Evolutionary conservation across 179 eudicot species (phyloP).

Genomic region (Silene noctiflora): DNA sequence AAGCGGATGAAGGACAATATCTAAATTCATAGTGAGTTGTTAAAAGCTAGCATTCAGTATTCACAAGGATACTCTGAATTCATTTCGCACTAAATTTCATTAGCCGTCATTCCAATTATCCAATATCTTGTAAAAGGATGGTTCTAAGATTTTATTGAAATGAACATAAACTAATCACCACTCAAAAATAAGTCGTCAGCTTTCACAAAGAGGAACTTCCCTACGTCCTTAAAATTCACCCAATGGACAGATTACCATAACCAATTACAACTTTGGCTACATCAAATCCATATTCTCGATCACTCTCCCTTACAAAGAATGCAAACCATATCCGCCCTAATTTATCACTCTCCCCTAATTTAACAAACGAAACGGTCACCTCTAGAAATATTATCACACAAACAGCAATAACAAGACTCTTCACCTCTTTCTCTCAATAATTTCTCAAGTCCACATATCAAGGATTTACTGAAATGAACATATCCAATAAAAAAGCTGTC

Average conservation of each 20-base stretch:
- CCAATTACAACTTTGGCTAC: too few species aligned
- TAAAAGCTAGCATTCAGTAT: neutral
- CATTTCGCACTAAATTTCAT: neutral
- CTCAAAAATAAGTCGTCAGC: neutral
- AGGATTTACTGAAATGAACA: neutral
- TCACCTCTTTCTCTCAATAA: neutral
- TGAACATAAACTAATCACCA: neutral
- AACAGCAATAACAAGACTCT: neutral
- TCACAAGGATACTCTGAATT: neutral
- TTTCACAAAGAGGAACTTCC: too few species aligned
- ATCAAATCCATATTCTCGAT: neutral
- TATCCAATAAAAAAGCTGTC: neutral
- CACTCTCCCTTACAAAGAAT: too few species aligned
- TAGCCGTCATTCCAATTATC: neutral
- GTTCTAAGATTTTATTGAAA: neutral
- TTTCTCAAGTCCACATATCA: neutral
- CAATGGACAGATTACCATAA: neutral
- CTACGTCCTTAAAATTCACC: too few species aligned
- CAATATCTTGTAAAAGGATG: neutral
- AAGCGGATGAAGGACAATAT: too few species aligned
- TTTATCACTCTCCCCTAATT: too few species aligned
- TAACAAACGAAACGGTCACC: too few species aligned
- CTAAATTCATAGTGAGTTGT: neutral
- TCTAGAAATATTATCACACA: too few species aligned
- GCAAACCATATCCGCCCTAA: too few species aligned